Percentiles rank a stretch among this genome's conserved stretches.
phyloP scores from a whole-genome alignment of 768 basidiomycete genomes.

The Leccinellum albellum region DNA sequence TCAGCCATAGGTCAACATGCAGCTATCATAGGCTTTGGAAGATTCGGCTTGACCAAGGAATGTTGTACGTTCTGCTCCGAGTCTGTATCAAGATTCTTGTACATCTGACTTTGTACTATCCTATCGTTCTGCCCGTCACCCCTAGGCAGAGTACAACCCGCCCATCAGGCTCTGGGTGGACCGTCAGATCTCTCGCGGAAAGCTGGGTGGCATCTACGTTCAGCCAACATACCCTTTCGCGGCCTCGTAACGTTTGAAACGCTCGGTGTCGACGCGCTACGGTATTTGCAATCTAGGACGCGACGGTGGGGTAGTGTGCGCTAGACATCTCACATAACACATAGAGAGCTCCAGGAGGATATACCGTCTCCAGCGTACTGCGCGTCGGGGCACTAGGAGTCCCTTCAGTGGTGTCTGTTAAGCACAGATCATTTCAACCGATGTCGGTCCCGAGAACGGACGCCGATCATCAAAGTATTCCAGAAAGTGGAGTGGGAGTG shows the following conservation, averaged over 20 bases:
- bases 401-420: constrained; percentile 88
- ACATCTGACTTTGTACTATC: constrained; percentile 4
- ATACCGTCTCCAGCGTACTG: constrained; percentile 87
- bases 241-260: constrained; percentile 77
- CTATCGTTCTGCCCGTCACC: background rate
- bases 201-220: background rate
- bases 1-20: constrained; percentile 48
- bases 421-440: background rate
- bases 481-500: too few species aligned
- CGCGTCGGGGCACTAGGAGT: constrained; percentile 62
- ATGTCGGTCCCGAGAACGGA: too few species aligned
- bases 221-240: constrained; percentile 67
- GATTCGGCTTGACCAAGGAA: constrained; percentile 85
- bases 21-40: constrained; percentile 86
- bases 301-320: too few species aligned
- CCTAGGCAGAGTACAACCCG: too few species aligned
- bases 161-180: too few species aligned
- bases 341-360: too few species aligned
- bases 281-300: constrained; percentile 89
- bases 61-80: constrained; percentile 31
- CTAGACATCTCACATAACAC: too few species aligned
- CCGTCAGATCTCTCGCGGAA: too few species aligned
- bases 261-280: constrained; percentile 87
- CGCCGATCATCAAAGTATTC: too few species aligned
- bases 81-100: constrained; percentile 15